A percentile compares a stretch with the other conserved stretches of the same genome.
These are phyloP conservation scores for Fusarium austroafricanum DNA, from an alignment of 2,329 filamentous ascomycete genomes.

Conservation along the genomic window DNA sequence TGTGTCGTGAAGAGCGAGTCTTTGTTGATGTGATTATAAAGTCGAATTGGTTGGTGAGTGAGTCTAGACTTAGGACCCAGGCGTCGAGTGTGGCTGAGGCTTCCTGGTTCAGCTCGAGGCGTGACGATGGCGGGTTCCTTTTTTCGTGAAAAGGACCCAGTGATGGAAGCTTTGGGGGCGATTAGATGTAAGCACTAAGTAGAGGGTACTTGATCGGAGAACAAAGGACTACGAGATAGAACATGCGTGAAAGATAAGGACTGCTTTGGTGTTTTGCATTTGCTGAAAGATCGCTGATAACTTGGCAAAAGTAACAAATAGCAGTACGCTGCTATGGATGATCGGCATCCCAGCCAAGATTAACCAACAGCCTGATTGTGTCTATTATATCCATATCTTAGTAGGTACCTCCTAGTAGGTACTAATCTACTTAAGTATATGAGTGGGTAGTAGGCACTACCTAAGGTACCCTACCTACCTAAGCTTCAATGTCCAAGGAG, in stretches of 20 bases:
- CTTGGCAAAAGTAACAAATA: not conserved
- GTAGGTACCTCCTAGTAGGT: too few relatives aligned
- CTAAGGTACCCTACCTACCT: too few relatives aligned
- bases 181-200: slow-evolving; percentile 27
- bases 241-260: not conserved
- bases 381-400: too few relatives aligned
- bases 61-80: slow-evolving; percentile 3
- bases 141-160: not conserved
- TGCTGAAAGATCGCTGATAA: not conserved
- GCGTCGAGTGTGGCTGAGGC: slow-evolving; percentile 33
- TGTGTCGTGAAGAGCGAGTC: not conserved
- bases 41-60: slow-evolving; percentile 22
- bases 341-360: slow-evolving; percentile 9
- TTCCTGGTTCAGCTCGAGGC: slow-evolving; percentile 20
- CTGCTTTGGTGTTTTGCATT: not conserved
- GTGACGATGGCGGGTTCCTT: slow-evolving; percentile 28
- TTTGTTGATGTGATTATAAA: slow-evolving; percentile 13
- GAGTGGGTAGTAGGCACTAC: too few relatives aligned
- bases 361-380: not conserved
- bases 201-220: slow-evolving; percentile 2
- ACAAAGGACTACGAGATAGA: slow-evolving; percentile 5
- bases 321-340: not conserved
- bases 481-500: slow-evolving; percentile 2
- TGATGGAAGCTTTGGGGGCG: slow-evolving; percentile 18
- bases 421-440: too few relatives aligned